Base-by-base conservation (phyloP, 306 rosid genomes). In the Inga oerstediana region DNA sequence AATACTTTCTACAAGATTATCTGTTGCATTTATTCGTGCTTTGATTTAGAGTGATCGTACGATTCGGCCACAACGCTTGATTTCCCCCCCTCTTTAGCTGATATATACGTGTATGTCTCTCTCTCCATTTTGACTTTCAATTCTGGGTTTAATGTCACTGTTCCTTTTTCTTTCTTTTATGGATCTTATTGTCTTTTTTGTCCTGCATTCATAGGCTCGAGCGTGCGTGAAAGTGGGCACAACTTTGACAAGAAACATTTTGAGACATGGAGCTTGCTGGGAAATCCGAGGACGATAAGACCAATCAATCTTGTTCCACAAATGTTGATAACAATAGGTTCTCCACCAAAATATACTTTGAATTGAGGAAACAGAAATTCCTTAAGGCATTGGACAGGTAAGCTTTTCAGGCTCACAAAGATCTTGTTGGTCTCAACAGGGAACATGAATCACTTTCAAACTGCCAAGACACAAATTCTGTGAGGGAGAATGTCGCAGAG, bases 351-450 rank as follows among this genome's bases (percentile, higher is more conserved):
- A 84, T 84, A 13, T 88, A 78, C 71, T 90, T 88, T 74, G 89
- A 83, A 51, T 27, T 89, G 68, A 80, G 91, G 80, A 80, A 84
- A 35, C 89, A 85, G 65, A 80, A 80, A 37, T 89, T 84, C 64
- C 68, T 90, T 3, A 91, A 88, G 81, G 91, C 93, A 41, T 74
- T 90, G 41, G 88, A 87, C 46, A 75, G 65, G 95, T 90, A 81
- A 66, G 74, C 10, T 69, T 24, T 2, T 41, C 34, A 45, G 19
- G 24, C 27, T 37, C 48, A 32, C 49, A 20, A 4, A 20, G 27
- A 20, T 51, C 56, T 17, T n/a, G 16, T 45, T 49, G 58, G 34
- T 13, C 19, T 51, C 52, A 75, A 58, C 67, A 87, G 86, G 86
- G 78, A 84, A 20, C 27, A 74, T 64, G 48, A 52, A 24, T 12